These are phyloP conservation scores for Oenanthe sinensis DNA, from an alignment of 129 eudicot genomes.

Conservation along the genomic window DNA sequence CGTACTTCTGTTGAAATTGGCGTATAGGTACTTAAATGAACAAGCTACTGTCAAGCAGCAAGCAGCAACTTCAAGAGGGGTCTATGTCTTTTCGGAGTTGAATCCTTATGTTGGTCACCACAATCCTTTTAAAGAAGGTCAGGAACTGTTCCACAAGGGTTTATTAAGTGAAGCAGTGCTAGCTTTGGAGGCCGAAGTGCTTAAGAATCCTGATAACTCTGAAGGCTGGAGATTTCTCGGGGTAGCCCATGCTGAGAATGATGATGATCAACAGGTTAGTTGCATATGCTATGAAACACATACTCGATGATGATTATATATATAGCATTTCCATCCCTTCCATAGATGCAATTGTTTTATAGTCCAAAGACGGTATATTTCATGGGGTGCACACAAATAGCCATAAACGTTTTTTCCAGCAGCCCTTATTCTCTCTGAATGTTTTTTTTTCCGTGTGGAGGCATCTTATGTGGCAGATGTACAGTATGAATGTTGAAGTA, in stretches of 20 bases:
- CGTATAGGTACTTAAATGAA: conserved; percentile 62
- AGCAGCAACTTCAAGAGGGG: conserved; percentile 57
- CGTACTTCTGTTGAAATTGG: not conserved
- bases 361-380: not conserved
- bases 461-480: not conserved
- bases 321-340: not conserved
- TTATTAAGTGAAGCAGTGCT: conserved; percentile 98
- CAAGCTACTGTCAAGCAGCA: conserved; percentile 55
- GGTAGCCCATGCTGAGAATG: conserved; percentile 94
- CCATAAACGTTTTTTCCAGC: not conserved
- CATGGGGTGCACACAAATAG: not conserved
- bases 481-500: not conserved
- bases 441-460: not conserved
- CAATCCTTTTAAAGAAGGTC: conserved; percentile 89
- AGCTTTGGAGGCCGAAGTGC: conserved; percentile 96
- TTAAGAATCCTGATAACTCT: conserved; percentile 85
- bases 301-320: not conserved
- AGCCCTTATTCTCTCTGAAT: not conserved
- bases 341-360: not conserved
- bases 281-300: not conserved
- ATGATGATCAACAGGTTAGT: conserved; percentile 89
- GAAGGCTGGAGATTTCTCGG: conserved; percentile 99
- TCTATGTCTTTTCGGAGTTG: conserved; percentile 74
- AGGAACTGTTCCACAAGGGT: conserved; percentile 83
- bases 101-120: conserved; percentile 99